Evolutionary conservation across 148 eudicot species (phyloP).

Genomic region (Spergularia bocconei): DNA sequence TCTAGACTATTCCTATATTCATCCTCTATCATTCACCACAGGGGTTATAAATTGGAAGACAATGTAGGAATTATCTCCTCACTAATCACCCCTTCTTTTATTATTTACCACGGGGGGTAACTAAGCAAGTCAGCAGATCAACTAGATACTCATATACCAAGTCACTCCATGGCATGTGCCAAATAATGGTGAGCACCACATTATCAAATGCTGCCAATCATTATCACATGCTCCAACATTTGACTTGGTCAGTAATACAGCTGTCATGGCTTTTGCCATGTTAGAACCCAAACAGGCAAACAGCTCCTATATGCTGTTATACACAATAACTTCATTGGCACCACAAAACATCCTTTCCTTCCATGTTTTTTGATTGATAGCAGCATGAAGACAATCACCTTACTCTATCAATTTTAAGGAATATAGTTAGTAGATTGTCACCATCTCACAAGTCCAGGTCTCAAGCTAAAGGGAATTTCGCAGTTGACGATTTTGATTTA

Average conservation of each 20-base stretch:
- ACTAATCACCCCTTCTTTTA: neutral
- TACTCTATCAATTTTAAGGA: too few species aligned
- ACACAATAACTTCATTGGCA: conserved; percentile 6
- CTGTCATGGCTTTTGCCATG: conserved; percentile 19
- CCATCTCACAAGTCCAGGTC: too few species aligned
- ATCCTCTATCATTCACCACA: too few species aligned
- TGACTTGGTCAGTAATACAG: conserved; percentile 9
- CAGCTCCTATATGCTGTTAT: conserved; percentile 3
- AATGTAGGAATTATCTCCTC: too few species aligned
- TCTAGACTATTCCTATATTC: too few species aligned
- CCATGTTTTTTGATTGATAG: neutral
- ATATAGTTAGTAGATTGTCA: too few species aligned
- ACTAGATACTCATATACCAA: neutral
- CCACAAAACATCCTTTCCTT: neutral
- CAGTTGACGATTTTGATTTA: too few species aligned
- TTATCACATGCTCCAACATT: conserved; percentile 22
- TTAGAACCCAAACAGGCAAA: neutral
- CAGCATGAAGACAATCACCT: too few species aligned
- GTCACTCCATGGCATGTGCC: neutral
- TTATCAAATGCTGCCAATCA: conserved; percentile 6
- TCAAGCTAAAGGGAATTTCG: too few species aligned
- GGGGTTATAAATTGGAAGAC: too few species aligned
- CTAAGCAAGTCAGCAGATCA: conserved; percentile 8
- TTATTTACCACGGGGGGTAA: neutral
- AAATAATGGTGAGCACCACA: neutral